Percentiles rank a stretch among this genome's conserved stretches.
Evolutionary conservation across 345 rosid species (phyloP).

Genomic region (Brassica cretica): DNA sequence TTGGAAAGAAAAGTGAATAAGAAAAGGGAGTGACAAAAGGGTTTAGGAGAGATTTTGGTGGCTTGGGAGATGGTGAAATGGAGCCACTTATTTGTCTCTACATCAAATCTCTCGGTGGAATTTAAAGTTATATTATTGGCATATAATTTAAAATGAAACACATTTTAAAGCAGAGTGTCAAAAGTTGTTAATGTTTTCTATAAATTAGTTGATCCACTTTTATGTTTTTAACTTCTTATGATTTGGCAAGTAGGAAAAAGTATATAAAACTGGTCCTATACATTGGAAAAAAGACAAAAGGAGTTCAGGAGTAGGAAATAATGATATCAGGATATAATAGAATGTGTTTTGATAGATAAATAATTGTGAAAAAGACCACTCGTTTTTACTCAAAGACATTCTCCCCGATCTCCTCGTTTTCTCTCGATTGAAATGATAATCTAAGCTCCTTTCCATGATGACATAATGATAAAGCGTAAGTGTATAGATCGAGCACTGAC

Average conservation of each 20-base stretch:
- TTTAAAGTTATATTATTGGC: slow-evolving; percentile 33
- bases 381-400: slow-evolving; percentile 40
- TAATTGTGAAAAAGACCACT: slow-evolving; percentile 49
- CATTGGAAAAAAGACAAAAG: slow-evolving; percentile 38
- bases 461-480: not conserved
- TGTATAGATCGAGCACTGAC: not conserved
- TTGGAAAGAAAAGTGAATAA: slow-evolving; percentile 4
- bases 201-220: slow-evolving; percentile 40
- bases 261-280: not conserved
- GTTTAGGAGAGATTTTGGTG: slow-evolving; percentile 47
- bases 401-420: slow-evolving; percentile 34
- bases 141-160: slow-evolving; percentile 19
- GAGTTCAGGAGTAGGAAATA: slow-evolving; percentile 46
- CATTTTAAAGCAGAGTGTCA: slow-evolving; percentile 34
- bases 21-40: slow-evolving; percentile 36
- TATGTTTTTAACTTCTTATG: slow-evolving; percentile 29
- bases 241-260: slow-evolving; percentile 30
- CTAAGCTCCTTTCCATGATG: slow-evolving; percentile 25
- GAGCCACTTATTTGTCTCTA: slow-evolving; percentile 40
- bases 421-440: slow-evolving; percentile 22
- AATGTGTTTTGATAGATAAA: not conserved
- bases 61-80: slow-evolving; percentile 55
- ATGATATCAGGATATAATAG: not conserved
- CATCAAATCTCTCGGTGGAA: slow-evolving; percentile 39
- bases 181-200: slow-evolving; percentile 33